A percentile compares a stretch with the other conserved stretches of the same genome.
Evolutionary conservation across 345 rosid species (phyloP).

Genomic region (Populus simonii): DNA sequence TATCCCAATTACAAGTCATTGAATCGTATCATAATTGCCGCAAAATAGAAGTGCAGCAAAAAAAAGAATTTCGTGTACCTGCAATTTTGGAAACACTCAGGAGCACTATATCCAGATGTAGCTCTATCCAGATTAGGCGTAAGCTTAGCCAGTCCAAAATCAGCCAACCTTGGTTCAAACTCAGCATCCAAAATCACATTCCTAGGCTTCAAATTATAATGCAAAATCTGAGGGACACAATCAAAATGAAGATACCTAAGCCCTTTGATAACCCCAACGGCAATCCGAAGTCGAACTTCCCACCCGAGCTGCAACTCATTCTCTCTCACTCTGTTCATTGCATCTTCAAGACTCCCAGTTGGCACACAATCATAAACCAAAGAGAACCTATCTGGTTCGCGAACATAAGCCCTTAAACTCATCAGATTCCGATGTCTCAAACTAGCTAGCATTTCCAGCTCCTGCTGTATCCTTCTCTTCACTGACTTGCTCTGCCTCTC

Average conservation of each 20-base stretch:
- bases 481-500: slow-evolving; percentile 52
- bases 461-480: slow-evolving; percentile 73
- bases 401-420: slow-evolving; percentile 85
- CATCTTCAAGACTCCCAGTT: slow-evolving; percentile 78
- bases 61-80: slow-evolving; percentile 41
- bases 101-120: slow-evolving; percentile 59
- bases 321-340: slow-evolving; percentile 63
- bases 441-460: slow-evolving; percentile 74
- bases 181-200: slow-evolving; percentile 95
- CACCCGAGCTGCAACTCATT: slow-evolving; percentile 67
- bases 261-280: slow-evolving; percentile 86
- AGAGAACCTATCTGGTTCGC: slow-evolving; percentile 64
- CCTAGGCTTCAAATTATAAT: slow-evolving; percentile 73
- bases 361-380: slow-evolving; percentile 82
- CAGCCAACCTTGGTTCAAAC: slow-evolving; percentile 77
- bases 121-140: slow-evolving; percentile 51
- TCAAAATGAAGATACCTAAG: slow-evolving; percentile 75
- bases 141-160: slow-evolving; percentile 68
- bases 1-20: background rate
- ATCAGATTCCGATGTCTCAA: slow-evolving; percentile 78
- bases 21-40: background rate
- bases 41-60: background rate
- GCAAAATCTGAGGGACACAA: slow-evolving; percentile 68
- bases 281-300: slow-evolving; percentile 83
- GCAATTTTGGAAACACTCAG: slow-evolving; percentile 68